A percentile compares a stretch with the other conserved stretches of the same genome.
phyloP scores from a whole-genome alignment of 2,329 filamentous ascomycete species.

The Talaromyces sp. region DNA sequence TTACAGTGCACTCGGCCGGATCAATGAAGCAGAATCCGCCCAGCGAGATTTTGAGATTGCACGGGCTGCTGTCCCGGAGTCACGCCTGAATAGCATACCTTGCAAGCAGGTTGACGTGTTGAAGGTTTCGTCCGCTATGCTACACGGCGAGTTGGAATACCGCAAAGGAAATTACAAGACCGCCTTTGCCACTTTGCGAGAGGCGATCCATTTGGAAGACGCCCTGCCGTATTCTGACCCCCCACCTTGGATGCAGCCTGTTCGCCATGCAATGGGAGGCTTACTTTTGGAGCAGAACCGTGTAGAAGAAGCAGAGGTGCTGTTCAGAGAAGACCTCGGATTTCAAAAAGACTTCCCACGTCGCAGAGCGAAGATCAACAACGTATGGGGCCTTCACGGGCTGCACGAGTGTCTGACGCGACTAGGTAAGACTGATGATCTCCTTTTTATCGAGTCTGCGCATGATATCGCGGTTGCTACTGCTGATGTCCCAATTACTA shows the following conservation, averaged over 20 bases:
- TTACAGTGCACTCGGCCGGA: constrained; percentile 57
- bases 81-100: constrained; percentile 68
- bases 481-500: background rate
- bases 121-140: constrained; percentile 62
- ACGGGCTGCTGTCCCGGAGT: constrained; percentile 51
- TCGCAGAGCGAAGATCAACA: constrained; percentile 66
- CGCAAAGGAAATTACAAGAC: constrained; percentile 58
- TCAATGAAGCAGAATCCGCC: constrained; percentile 56
- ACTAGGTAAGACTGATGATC: constrained; percentile 52
- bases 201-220: constrained; percentile 63
- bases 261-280: constrained; percentile 68
- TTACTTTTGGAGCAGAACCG: constrained; percentile 66
- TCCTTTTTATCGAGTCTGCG: constrained; percentile 47
- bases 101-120: constrained; percentile 60
- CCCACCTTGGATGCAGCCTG: constrained; percentile 76
- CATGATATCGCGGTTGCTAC: constrained; percentile 52
- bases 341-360: constrained; percentile 58
- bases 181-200: constrained; percentile 61
- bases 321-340: constrained; percentile 64
- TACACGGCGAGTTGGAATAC: constrained; percentile 72
- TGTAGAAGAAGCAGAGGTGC: constrained; percentile 54
- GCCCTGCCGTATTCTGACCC: constrained; percentile 69
- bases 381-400: constrained; percentile 73
- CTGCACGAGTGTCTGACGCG: constrained; percentile 67
- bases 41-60: constrained; percentile 42